Evolutionary conservation across 805 yeast species (phyloP).

Genomic region (Starmerella geochares): DNA sequence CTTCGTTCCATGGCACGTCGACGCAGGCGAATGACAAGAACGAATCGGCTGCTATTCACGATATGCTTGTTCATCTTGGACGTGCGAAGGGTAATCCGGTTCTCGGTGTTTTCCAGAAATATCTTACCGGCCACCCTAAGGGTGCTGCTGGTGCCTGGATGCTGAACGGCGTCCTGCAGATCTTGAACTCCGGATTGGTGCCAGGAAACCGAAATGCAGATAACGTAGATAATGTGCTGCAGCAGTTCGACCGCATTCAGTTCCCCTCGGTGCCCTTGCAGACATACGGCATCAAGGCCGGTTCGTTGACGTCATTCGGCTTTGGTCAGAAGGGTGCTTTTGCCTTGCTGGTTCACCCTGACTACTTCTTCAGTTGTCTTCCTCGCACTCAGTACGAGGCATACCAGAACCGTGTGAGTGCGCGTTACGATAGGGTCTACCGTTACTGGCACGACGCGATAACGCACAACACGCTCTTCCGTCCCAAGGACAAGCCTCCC

Average conservation of each 20-base stretch:
- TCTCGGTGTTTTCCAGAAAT: slow-evolving; percentile 96
- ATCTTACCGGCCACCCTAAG: slow-evolving; percentile 98
- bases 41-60: slow-evolving; percentile 82
- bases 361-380: slow-evolving; percentile 79
- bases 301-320: slow-evolving; percentile 93
- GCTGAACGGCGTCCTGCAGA: slow-evolving; percentile 96
- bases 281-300: slow-evolving; percentile 97
- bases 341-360: slow-evolving; percentile 84
- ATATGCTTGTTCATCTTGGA: slow-evolving; percentile 91
- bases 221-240: slow-evolving; percentile 74
- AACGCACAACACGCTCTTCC: slow-evolving; percentile 80
- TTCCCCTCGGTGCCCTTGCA: slow-evolving; percentile 89
- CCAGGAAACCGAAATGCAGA: slow-evolving; percentile 99
- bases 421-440: slow-evolving; percentile 83
- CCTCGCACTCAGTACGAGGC: slow-evolving; percentile 59
- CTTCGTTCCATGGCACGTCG: slow-evolving; percentile 98
- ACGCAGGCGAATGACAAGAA: slow-evolving; percentile 98
- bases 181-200: slow-evolving; percentile 81
- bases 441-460: slow-evolving; percentile 93
- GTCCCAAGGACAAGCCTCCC: slow-evolving; percentile 89
- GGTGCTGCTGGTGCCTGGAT: slow-evolving; percentile 99
- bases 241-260: slow-evolving; percentile 76
- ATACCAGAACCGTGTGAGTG: slow-evolving; percentile 59
- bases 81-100: slow-evolving; percentile 97
- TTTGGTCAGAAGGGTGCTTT: slow-evolving; percentile 99